phyloP scores from a whole-genome alignment of 1,284 basidiomycete species.

The Pseudozyma hubeiensis region DNA sequence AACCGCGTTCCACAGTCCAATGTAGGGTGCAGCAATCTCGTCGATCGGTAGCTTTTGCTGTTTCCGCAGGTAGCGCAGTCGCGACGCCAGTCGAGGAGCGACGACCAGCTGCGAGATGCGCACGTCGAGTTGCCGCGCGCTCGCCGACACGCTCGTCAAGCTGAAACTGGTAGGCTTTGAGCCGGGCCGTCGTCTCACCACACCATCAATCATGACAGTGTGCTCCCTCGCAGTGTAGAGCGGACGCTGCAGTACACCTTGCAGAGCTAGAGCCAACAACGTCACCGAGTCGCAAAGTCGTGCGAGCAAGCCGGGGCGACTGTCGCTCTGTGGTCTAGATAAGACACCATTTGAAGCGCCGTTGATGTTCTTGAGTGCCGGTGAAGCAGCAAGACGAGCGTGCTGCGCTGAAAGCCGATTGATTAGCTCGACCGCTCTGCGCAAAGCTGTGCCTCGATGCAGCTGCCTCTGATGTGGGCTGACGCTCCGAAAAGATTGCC shows the following conservation, averaged over 20 bases:
- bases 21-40: slow-evolving; percentile 67
- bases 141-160: slow-evolving; percentile 36
- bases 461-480: not conserved
- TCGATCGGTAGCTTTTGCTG: slow-evolving; percentile 24
- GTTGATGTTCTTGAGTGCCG: not conserved
- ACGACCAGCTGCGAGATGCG: slow-evolving; percentile 69
- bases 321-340: too few species aligned
- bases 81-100: slow-evolving; percentile 61
- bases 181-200: not conserved
- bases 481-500: slow-evolving; percentile 55
- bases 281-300: slow-evolving; percentile 4
- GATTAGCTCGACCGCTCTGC: slow-evolving; percentile 34
- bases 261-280: slow-evolving; percentile 13
- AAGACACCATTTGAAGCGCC: not conserved
- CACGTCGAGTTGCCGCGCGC: slow-evolving; percentile 69
- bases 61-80: slow-evolving; percentile 22
- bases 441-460: slow-evolving; percentile 28
- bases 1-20: slow-evolving; percentile 84
- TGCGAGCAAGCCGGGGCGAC: not conserved
- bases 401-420: slow-evolving; percentile 19
- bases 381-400: not conserved
- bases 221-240: slow-evolving; percentile 13
- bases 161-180: slow-evolving; percentile 10
- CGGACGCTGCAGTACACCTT: slow-evolving; percentile 12
- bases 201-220: slow-evolving; percentile 12